These are phyloP conservation scores for Tolypocladium album DNA, from an alignment of 2,329 filamentous ascomycete genomes.

Conservation along the genomic window DNA sequence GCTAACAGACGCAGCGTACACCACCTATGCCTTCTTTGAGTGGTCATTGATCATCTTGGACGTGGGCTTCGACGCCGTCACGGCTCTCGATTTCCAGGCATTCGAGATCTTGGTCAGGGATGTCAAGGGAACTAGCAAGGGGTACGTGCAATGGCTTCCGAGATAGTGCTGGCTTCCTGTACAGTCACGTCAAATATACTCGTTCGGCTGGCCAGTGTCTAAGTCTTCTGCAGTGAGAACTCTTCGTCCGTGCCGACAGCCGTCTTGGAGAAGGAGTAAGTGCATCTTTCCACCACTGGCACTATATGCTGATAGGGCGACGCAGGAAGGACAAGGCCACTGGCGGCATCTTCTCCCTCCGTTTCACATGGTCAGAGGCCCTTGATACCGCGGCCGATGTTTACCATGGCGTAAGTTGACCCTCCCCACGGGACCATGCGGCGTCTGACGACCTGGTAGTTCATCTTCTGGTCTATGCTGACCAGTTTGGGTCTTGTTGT, in stretches of 20 bases:
- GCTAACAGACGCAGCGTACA: conserved; percentile 60
- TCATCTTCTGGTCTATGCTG: conserved; percentile 90
- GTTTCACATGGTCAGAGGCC: conserved; percentile 63
- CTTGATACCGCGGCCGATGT: conserved; percentile 79
- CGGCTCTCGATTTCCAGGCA: conserved; percentile 78
- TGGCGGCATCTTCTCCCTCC: conserved; percentile 56
- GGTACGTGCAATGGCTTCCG: conserved; percentile 97
- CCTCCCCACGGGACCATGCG: background rate
- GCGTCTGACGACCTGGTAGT: conserved; percentile 37
- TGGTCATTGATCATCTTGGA: conserved; percentile 93
- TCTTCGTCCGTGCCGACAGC: conserved; percentile 34
- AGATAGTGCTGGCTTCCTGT: conserved; percentile 49
- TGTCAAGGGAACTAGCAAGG: conserved; percentile 82
- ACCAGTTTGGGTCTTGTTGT: conserved; percentile 82
- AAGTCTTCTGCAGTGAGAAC: conserved; percentile 36
- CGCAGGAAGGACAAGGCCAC: conserved; percentile 65
- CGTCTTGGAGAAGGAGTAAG: conserved; percentile 65
- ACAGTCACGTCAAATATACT: conserved; percentile 20
- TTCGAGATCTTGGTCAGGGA: conserved; percentile 86
- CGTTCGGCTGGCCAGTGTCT: conserved; percentile 22
- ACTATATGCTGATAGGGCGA: conserved; percentile 9
- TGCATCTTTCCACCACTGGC: conserved; percentile 8
- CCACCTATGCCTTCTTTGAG: conserved; percentile 94
- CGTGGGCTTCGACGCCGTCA: conserved; percentile 92
- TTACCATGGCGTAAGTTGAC: conserved; percentile 68